phyloP scores from a whole-genome alignment of 192 early-diverging fungal species.

The Coemansia sp. region DNA sequence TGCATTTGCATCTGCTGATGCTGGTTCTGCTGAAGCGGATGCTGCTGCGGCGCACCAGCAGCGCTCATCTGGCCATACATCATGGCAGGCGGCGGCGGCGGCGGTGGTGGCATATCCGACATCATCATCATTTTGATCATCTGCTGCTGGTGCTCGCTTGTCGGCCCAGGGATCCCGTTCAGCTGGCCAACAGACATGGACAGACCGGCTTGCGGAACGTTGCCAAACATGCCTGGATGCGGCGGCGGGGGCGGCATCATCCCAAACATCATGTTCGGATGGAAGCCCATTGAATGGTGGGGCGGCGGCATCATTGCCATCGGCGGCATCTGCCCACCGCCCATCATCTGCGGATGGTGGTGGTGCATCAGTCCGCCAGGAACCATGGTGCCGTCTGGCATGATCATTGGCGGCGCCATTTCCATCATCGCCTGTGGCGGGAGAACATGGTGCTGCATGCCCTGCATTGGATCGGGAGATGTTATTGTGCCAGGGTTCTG shows the following conservation, averaged over 20 bases:
- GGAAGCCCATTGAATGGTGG: constrained; percentile 39
- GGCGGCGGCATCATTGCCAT: constrained; percentile 43
- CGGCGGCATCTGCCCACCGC: constrained; percentile 27
- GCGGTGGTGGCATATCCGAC: constrained; percentile 32
- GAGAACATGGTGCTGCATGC: constrained; percentile 20
- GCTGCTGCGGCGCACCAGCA: constrained; percentile 13
- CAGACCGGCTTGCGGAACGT: constrained; percentile 27
- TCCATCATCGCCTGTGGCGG: constrained; percentile 25
- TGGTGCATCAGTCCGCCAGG: constrained; percentile 31
- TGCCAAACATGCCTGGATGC: constrained; percentile 41
- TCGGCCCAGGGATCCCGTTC: constrained; percentile 18
- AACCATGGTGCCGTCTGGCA: constrained; percentile 28
- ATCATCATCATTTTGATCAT: constrained; percentile 48
- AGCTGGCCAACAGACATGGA: constrained; percentile 28
- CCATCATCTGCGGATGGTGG: constrained; percentile 9
- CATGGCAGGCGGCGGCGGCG: constrained; percentile 29
- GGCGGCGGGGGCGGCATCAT: constrained; percentile 46
- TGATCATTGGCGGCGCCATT: constrained; percentile 28
- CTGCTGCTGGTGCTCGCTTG: constrained; percentile 31
- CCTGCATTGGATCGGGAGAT: constrained; percentile 22
- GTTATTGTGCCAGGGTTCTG: not conserved
- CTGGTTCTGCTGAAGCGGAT: not conserved
- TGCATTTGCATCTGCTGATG: not conserved
- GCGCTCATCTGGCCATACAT: constrained; percentile 37
- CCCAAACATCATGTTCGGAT: constrained; percentile 46